A percentile compares a stretch with the other conserved stretches of the same genome.
These are phyloP conservation scores for Diaporthe sp. DNA, from an alignment of 2,329 filamentous ascomycete species.

Conservation along the genomic window DNA sequence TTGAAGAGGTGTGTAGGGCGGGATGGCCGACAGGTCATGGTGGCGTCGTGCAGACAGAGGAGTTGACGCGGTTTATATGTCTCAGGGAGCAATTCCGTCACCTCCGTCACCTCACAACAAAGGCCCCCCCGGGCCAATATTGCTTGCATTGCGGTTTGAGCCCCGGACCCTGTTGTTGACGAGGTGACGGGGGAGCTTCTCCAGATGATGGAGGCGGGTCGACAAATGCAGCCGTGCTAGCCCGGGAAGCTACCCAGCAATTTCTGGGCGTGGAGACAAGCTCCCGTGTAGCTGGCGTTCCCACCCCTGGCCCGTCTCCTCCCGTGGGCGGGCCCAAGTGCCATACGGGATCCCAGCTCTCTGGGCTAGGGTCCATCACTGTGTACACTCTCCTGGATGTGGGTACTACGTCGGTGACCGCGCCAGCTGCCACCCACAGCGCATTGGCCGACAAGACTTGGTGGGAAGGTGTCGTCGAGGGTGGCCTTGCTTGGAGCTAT, in stretches of 20 bases:
- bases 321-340: conserved; percentile 18
- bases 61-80: conserved; percentile 31
- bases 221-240: conserved; percentile 17
- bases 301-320: conserved; percentile 26
- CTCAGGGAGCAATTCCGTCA: conserved; percentile 12
- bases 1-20: conserved; percentile 17
- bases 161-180: conserved; percentile 21
- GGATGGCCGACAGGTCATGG: background rate
- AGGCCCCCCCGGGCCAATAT: conserved; percentile 13
- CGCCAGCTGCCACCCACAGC: background rate
- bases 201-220: conserved; percentile 23
- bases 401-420: conserved; percentile 4
- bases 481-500: background rate
- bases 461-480: background rate
- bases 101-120: conserved; percentile 11
- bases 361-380: conserved; percentile 3
- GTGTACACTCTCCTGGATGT: background rate
- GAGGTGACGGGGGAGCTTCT: conserved; percentile 24
- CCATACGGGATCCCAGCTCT: conserved; percentile 22
- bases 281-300: conserved; percentile 31
- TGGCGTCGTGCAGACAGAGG: conserved; percentile 24
- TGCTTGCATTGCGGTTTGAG: conserved; percentile 25
- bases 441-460: background rate
- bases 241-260: conserved; percentile 20
- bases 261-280: conserved; percentile 35